Evolutionary conservation across 2,329 filamentous ascomycete genomes (phyloP), one percentile per base, ranked within the genome.

Genomic region (Calonectria leucothoes): DNA sequence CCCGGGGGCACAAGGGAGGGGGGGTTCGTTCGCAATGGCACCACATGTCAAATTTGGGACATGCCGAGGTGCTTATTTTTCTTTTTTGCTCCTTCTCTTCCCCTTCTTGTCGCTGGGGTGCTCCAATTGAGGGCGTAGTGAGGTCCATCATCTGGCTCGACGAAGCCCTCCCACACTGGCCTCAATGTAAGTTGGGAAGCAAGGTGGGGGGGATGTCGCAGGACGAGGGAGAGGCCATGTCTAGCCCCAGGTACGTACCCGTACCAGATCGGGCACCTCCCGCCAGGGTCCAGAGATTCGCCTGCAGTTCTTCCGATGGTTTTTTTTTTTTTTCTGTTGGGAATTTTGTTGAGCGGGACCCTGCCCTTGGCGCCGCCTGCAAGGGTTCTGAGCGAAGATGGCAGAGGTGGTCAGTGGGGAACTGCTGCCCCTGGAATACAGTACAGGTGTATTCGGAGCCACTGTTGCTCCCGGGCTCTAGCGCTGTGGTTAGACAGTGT

Each of bases 311-410:
- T 39, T 66, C 72, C 63, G 52, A 71, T 17, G 66, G n/a, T n/a
- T 67, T 73, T 75, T 75, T 73, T 66, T 71, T 65, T 76, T 77
- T 74, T 83, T 83, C 82, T 83, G 82, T 83, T 83, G 82, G 82
- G 82, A 81, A 83, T 81, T 82, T 83, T 83, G 82, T 83, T 83
- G 82, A 79, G 78, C 69, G 74, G 76, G 78, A 74, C 76, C 74
- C 68, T 77, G 69, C 73, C 74, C 75, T 73, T 77, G 73, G 72
- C 73, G 72, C 71, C 61, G 66, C 71, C 45, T 69, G 69, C 71
- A 77, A 68, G 75, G 78, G 76, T 74, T 76, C 69, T 59, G 61
- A 64, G 72, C 71, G 45, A 27, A 37, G 61, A 57, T 45, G 42
- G 63, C 55, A 70, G 73, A 63, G 25, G 27, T 42, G 11, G 59